These are phyloP conservation scores for Zizania latifolia DNA, from an alignment of 176 grass and related monocot genomes.

Conservation along the genomic window DNA sequence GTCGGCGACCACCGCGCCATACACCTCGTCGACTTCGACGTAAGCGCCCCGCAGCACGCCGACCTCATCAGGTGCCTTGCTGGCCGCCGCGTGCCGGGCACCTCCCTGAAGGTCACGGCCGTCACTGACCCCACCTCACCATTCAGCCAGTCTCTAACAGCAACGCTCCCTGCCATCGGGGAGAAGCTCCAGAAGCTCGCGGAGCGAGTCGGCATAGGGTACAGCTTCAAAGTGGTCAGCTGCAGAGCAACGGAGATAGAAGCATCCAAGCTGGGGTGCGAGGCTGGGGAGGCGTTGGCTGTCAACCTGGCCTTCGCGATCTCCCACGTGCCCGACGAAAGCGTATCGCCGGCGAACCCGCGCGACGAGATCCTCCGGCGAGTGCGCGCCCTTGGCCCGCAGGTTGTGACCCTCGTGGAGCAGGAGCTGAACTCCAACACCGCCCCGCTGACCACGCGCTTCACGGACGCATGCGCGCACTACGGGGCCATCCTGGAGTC, in stretches of 20 bases:
- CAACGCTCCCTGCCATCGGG: constrained; percentile 21
- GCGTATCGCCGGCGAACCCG: constrained; percentile 82
- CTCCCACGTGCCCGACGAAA: constrained; percentile 77
- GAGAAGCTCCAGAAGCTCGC: constrained; percentile 51
- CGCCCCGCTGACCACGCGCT: constrained; percentile 56
- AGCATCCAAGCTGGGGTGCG: constrained; percentile 39
- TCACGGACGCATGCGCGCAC: constrained; percentile 64
- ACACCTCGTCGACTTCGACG: constrained; percentile 86
- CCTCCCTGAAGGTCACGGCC: constrained; percentile 53
- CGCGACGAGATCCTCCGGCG: constrained; percentile 84
- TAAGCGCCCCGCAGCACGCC: constrained; percentile 55
- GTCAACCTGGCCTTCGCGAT: constrained; percentile 84
- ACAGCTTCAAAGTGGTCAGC: constrained; percentile 49
- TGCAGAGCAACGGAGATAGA: constrained; percentile 57
- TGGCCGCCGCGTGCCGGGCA: constrained; percentile 30
- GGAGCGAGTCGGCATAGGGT: constrained; percentile 39
- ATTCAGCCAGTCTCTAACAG: constrained; percentile 29
- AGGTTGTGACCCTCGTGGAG: constrained; percentile 64
- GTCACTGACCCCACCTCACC: constrained; percentile 66
- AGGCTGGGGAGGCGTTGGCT: constrained; percentile 55
- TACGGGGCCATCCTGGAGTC: constrained; percentile 70
- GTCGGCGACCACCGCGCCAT: constrained; percentile 38
- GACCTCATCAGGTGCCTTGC: constrained; percentile 60
- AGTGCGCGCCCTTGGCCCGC: constrained; percentile 61
- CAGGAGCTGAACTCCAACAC: constrained; percentile 89